phyloP scores from a whole-genome alignment of 495 filamentous ascomycete species.

The Penicillium pancosmium region DNA sequence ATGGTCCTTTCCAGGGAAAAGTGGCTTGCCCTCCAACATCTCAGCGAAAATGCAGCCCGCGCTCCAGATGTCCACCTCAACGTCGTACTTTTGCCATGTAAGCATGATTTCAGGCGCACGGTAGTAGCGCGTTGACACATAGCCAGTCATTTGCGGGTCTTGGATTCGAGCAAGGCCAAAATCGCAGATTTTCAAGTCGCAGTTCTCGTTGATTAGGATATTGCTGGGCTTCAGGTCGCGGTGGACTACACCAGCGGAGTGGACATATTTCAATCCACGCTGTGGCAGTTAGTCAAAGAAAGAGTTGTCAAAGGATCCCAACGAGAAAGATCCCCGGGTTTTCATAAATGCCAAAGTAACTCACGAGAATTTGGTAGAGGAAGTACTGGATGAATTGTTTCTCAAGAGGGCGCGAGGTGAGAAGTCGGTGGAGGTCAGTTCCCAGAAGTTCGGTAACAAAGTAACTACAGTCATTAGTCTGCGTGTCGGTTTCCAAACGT shows the following conservation, averaged over 20 bases:
- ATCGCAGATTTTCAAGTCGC: constrained; percentile 98
- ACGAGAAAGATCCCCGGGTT: background rate
- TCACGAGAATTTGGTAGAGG: constrained; percentile 95
- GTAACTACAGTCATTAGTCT: constrained; percentile 62
- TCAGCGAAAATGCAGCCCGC: constrained; percentile 99
- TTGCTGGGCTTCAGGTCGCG: constrained; percentile 98
- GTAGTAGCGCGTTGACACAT: constrained; percentile 98
- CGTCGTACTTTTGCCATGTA: constrained; percentile 99
- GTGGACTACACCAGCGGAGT: constrained; percentile 97
- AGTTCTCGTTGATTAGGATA: constrained; percentile 99
- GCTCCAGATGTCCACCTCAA: constrained; percentile 99
- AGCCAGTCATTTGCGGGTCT: constrained; percentile 99
- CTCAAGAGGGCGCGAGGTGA: constrained; percentile 94
- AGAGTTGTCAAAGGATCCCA: background rate
- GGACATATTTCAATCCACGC: constrained; percentile 98
- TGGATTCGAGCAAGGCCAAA: constrained; percentile 97
- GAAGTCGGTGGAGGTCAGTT: constrained; percentile 91
- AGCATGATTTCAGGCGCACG: constrained; percentile 99
- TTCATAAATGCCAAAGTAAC: background rate
- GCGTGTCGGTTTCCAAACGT: background rate
- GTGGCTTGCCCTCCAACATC: constrained; percentile 97
- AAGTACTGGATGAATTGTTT: constrained; percentile 99
- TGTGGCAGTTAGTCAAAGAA: constrained; percentile 46
- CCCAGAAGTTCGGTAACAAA: constrained; percentile 97
- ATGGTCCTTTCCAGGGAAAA: constrained; percentile 99